Evolutionary conservation across 306 rosid species (phyloP).

Genomic region (Oemleria cerasiformis): DNA sequence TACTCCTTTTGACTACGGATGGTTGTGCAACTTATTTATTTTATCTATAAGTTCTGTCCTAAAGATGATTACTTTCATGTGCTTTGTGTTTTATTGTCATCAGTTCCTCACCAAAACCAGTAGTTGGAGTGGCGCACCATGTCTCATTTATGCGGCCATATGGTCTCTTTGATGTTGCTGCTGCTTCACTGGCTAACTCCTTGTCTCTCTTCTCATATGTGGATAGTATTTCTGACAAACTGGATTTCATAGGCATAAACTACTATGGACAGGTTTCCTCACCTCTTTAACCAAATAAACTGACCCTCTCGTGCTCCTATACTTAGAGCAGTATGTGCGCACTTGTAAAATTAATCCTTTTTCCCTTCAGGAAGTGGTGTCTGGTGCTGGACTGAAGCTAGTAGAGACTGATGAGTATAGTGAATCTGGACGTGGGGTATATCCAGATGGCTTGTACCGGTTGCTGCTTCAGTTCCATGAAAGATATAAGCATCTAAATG

Average conservation of each 20-base stretch:
- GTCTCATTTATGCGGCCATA: conserved; percentile 94
- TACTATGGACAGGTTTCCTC: conserved; percentile 88
- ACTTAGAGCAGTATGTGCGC: not conserved
- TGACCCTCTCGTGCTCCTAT: conserved; percentile 22
- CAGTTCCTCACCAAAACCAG: conserved; percentile 51
- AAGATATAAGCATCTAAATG: conserved; percentile 76
- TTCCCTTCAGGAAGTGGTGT: conserved; percentile 63
- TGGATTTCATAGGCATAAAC: conserved; percentile 90
- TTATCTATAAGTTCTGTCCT: not conserved
- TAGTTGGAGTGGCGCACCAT: conserved; percentile 86
- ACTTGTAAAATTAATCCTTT: conserved; percentile 23
- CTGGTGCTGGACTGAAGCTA: conserved; percentile 81
- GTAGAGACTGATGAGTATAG: conserved; percentile 89
- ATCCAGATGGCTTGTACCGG: conserved; percentile 95
- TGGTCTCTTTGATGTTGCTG: conserved; percentile 84
- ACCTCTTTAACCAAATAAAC: conserved; percentile 20
- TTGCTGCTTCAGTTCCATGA: conserved; percentile 89
- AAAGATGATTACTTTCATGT: not conserved
- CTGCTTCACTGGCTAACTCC: conserved; percentile 76
- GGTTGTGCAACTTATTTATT: not conserved
- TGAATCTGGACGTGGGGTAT: conserved; percentile 98
- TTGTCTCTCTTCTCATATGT: conserved; percentile 71
- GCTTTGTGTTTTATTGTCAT: conserved; percentile 3
- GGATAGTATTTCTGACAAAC: conserved; percentile 73
- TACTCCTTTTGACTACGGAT: conserved; percentile 1